Evolutionary conservation across 805 yeast genomes (phyloP).

Genomic region (Schwanniomyces occidentalis): DNA sequence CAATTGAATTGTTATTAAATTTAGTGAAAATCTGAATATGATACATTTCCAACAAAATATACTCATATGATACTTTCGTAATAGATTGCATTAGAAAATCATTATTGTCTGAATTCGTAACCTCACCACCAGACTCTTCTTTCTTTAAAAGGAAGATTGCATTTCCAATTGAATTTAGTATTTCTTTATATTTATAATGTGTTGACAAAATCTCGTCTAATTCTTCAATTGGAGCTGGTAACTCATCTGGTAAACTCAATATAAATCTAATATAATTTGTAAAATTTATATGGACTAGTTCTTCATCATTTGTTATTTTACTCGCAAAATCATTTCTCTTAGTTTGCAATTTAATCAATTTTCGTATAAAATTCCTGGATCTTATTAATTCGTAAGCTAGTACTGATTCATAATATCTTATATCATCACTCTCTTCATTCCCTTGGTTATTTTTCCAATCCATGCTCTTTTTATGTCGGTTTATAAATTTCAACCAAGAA

Average conservation of each 20-base stretch:
- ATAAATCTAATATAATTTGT: conserved; percentile 37
- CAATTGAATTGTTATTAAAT: conserved; percentile 30
- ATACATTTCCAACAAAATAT: conserved; percentile 39
- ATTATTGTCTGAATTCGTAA: conserved; percentile 11
- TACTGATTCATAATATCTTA: conserved; percentile 28
- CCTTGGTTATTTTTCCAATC: conserved; percentile 7
- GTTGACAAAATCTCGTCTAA: conserved; percentile 20
- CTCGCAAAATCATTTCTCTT: conserved; percentile 9
- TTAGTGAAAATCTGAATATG: conserved; percentile 37
- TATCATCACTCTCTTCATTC: conserved; percentile 15
- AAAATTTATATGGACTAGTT: conserved; percentile 38
- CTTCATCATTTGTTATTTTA: conserved; percentile 25
- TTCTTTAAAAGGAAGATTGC: conserved; percentile 24
- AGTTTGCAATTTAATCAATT: conserved; percentile 17
- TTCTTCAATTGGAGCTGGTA: conserved; percentile 10
- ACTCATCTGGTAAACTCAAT: conserved; percentile 28
- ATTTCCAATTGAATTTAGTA: conserved; percentile 27
- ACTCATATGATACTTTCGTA: conserved; percentile 39
- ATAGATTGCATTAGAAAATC: conserved; percentile 29
- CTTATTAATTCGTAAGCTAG: conserved; percentile 30
- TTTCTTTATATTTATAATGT: conserved; percentile 29
- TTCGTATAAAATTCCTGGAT: conserved; percentile 27
- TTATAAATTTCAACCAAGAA: conserved; percentile 29
- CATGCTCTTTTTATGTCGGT: conserved; percentile 16
- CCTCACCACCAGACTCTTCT: conserved; percentile 24